Percentiles rank a stretch among this genome's conserved stretches.
Evolutionary conservation across 192 early-diverging fungal genomes (phyloP).

Genomic region (Phlyctochytrium arcticum): DNA sequence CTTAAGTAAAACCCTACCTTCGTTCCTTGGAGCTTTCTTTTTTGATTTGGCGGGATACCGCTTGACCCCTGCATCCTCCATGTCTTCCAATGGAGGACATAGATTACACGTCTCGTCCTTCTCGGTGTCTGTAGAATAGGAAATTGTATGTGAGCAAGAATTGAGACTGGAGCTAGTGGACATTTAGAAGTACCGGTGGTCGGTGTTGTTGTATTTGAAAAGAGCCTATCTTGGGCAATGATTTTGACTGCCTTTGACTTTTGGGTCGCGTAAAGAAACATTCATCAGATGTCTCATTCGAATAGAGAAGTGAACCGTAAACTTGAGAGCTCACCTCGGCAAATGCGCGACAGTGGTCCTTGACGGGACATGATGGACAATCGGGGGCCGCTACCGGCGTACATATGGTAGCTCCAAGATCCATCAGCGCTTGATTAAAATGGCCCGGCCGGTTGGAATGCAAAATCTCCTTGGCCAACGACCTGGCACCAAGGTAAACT

Average conservation of each 20-base stretch:
- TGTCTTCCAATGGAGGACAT: constrained; percentile 30
- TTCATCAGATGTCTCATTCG: too few relatives aligned
- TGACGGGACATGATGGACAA: constrained; percentile 61
- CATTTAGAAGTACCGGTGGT: too few relatives aligned
- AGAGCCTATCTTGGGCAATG: too few relatives aligned
- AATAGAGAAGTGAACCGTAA: too few relatives aligned
- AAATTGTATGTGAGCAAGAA: too few relatives aligned
- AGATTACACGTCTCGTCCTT: constrained; percentile 29
- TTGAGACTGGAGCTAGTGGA: too few relatives aligned
- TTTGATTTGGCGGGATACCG: constrained; percentile 55
- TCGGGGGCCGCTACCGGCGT: constrained; percentile 56
- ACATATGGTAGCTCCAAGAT: constrained; percentile 71
- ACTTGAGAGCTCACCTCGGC: constrained; percentile 46
- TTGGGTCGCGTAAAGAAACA: too few relatives aligned
- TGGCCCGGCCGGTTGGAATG: constrained; percentile 58
- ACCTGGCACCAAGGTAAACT: constrained; percentile 29
- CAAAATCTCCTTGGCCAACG: constrained; percentile 53
- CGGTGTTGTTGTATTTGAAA: too few relatives aligned
- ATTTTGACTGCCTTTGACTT: too few relatives aligned
- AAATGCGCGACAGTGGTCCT: constrained; percentile 53
- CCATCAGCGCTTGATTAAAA: constrained; percentile 80
- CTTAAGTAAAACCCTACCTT: constrained; percentile 50
- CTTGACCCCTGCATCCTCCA: constrained; percentile 24
- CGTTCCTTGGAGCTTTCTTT: constrained; percentile 53
- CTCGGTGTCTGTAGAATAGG: too few relatives aligned